Conservation (phyloP, 352 stramenopile species). For the Globisporangium yorkense region DNA sequence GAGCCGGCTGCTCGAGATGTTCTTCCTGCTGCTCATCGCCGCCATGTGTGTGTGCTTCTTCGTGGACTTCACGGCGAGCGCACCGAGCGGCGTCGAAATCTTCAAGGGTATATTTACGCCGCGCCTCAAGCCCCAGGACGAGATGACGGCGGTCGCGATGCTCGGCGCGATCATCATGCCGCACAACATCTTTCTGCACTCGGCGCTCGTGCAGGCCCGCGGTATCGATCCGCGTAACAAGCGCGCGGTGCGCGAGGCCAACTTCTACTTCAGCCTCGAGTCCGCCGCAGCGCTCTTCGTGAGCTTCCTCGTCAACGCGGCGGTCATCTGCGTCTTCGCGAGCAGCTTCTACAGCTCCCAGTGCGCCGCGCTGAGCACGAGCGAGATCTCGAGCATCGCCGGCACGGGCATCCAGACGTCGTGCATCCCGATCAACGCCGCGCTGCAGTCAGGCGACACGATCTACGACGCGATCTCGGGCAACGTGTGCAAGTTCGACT, state of each 20-base stretch:
- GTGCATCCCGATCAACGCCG: conserved; percentile 48
- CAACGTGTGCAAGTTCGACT: conserved; percentile 38
- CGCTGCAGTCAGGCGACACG: conserved; percentile 35
- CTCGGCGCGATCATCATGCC: conserved; percentile 94
- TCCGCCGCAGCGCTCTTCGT: conserved; percentile 87
- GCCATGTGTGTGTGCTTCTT: conserved; percentile 94
- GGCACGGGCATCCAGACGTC: conserved; percentile 54
- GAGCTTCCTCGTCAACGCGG: conserved; percentile 94
- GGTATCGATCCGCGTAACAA: conserved; percentile 51
- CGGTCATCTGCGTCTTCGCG: conserved; percentile 90
- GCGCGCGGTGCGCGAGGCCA: conserved; percentile 76
- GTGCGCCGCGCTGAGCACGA: conserved; percentile 37
- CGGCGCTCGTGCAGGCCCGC: conserved; percentile 64
- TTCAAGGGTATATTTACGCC: background rate
- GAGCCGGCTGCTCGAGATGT: conserved; percentile 90
- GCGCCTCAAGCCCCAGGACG: conserved; percentile 68
- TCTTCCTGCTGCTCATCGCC: conserved; percentile 90
- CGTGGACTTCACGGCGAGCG: conserved; percentile 71
- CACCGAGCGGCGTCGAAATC: conserved; percentile 49
- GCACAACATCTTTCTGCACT: conserved; percentile 92
- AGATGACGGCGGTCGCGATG: conserved; percentile 87
- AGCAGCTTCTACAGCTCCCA: conserved; percentile 88
- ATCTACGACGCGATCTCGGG: conserved; percentile 62
- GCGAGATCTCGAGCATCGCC: conserved; percentile 48
- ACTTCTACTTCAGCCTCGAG: conserved; percentile 95